Evolutionary conservation across 768 basidiomycete genomes (phyloP), one percentile per base, ranked within the genome.

Genomic region (Tubosaeta sp.): DNA sequence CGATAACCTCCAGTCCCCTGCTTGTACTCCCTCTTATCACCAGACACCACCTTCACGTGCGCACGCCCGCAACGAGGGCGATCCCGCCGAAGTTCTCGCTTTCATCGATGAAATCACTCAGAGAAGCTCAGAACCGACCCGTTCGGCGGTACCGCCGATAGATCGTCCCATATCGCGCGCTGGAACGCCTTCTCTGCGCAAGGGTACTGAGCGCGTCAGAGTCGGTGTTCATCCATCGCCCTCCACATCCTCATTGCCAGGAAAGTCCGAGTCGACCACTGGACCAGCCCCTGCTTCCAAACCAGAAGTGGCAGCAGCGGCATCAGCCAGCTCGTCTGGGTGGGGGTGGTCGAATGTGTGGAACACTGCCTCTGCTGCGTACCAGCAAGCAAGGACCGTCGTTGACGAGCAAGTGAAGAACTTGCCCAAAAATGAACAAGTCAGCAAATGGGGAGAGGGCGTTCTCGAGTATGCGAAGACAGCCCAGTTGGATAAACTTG

Each of bases 71-170:
- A 74, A 72, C 34, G 80, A 80, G 55, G 84, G 82, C 29, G 87
- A 94, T 58, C 80, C 81, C 51, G 83, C 86, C 3, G 89, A 91
- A 55, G 93, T 90, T 22, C 81, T 94, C 24, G 93, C 92, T 14
- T 95, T 94, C 74, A 81, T 96, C 36, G 90, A 96, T 67, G 91
- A 96, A 71, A 91, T 95, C 57, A 93, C 90, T 0, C 90, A 90
- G 80, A 94, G 92, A 71, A 87, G 85, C 68, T 77, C 86, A 6
- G 89, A 88, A 57, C 86, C 88, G 12, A 81, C 84, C 18, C 82
- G 86, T 24, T 61, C 80, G 4, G 70, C 83, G 14, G 70, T 78
- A 22, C 64, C 75, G 25, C 76, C 80, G 58, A 70, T 79, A 49
- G 82, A 84, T 44, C 73, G 81, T 14, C 80, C 80, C 13, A 59